Percentiles rank a stretch among this genome's conserved stretches.
Evolutionary conservation across 73 alveolate species (phyloP).

Genomic region (Halteria grandinella): DNA sequence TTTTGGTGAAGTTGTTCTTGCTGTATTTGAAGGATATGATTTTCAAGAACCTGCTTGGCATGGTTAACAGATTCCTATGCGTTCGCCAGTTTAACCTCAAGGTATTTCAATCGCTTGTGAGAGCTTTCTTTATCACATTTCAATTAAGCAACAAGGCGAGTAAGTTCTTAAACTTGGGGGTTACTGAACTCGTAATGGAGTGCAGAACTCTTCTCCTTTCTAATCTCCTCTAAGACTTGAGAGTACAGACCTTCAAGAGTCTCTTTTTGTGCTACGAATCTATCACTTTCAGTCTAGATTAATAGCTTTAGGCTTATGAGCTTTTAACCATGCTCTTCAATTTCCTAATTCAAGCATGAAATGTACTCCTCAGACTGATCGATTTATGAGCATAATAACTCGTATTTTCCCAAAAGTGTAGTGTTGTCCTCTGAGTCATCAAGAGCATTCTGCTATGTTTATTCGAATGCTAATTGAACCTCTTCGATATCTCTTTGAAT

Average conservation of each 20-base stretch:
- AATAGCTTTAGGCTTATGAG: neutral
- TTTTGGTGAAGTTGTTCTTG: slow-evolving; percentile 22
- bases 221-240: neutral
- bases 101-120: slow-evolving; percentile 15
- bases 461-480: neutral
- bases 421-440: neutral
- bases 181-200: slow-evolving; percentile 9
- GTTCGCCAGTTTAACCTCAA: slow-evolving; percentile 9
- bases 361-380: neutral
- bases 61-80: slow-evolving; percentile 44
- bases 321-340: neutral
- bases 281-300: slow-evolving; percentile 3
- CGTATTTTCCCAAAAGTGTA: neutral
- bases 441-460: slow-evolving; percentile 35
- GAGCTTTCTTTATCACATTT: slow-evolving; percentile 41
- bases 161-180: slow-evolving; percentile 22
- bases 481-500: slow-evolving; percentile 16
- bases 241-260: neutral
- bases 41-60: slow-evolving; percentile 45
- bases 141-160: neutral
- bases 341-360: neutral
- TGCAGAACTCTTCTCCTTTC: neutral
- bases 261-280: neutral
- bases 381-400: neutral
- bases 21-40: slow-evolving; percentile 33